These are phyloP conservation scores for Pogostemon cablin DNA, from an alignment of 257 asterid genomes.

Conservation along the genomic window DNA sequence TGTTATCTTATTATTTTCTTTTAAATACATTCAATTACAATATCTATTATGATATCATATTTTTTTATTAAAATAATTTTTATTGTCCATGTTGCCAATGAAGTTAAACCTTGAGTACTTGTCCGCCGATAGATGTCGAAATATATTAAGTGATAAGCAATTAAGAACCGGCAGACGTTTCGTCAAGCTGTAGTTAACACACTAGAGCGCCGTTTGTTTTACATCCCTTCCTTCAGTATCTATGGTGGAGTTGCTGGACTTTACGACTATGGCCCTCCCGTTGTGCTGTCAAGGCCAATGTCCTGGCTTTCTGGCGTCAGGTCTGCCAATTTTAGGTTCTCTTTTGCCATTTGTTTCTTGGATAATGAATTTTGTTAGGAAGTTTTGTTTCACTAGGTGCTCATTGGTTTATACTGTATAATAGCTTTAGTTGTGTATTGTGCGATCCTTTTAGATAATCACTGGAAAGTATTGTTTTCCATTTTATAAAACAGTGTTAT, in stretches of 20 bases:
- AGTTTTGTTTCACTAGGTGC: constrained; percentile 11
- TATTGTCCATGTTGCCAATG: no score
- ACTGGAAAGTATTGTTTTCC: not conserved
- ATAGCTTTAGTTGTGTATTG: not conserved
- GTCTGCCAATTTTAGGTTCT: no score
- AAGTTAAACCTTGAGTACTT: no score
- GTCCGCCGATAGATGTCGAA: no score
- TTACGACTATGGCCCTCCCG: constrained; percentile 88
- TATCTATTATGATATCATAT: no score
- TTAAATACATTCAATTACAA: no score
- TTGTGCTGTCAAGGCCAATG: constrained; percentile 74
- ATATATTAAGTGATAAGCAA: no score
- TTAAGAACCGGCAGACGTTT: constrained; percentile 56
- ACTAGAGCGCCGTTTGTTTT: constrained; percentile 74
- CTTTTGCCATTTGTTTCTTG: no score
- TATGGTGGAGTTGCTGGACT: constrained; percentile 83
- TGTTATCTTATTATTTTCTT: no score
- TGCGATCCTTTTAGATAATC: not conserved
- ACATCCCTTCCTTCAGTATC: constrained; percentile 75
- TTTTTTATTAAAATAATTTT: no score
- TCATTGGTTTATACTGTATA: not conserved
- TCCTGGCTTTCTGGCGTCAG: constrained; percentile 90
- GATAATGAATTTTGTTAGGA: no score
- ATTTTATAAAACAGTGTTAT: not conserved
- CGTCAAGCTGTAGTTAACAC: constrained; percentile 71